Percentiles rank a stretch among this genome's conserved stretches.
Evolutionary conservation across 495 filamentous ascomycete genomes (phyloP).

Genomic region (Rusavskia elegans): DNA sequence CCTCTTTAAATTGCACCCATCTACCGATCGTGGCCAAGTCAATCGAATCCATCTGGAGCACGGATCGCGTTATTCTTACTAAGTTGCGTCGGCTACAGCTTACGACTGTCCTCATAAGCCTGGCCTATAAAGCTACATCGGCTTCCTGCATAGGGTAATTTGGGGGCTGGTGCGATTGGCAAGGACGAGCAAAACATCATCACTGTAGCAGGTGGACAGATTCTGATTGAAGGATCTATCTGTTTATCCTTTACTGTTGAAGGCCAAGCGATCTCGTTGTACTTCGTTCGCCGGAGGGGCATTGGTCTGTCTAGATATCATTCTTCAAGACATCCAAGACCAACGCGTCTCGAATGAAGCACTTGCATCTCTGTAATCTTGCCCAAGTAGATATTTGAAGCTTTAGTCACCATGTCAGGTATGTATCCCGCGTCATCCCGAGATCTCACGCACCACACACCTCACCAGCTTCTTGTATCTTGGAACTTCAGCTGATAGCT

Average conservation of each 20-base stretch:
- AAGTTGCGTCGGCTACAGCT: too few relatives aligned
- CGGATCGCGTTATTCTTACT: too few relatives aligned
- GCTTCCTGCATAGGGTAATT: background rate
- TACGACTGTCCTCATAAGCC: too few relatives aligned
- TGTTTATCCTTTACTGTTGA: background rate
- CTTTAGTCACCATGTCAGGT: background rate
- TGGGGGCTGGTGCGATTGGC: background rate
- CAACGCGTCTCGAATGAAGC: background rate
- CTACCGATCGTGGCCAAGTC: too few relatives aligned
- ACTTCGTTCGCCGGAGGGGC: background rate
- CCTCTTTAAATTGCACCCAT: too few relatives aligned
- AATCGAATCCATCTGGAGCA: too few relatives aligned
- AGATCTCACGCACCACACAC: background rate
- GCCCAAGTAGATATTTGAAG: background rate
- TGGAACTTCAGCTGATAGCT: background rate
- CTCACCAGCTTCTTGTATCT: background rate
- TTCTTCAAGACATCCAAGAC: background rate
- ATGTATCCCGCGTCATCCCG: background rate
- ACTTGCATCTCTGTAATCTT: background rate
- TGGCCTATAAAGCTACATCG: background rate
- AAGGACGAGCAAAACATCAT: background rate
- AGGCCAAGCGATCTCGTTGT: too few relatives aligned
- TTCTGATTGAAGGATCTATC: too few relatives aligned
- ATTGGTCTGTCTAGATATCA: slow-evolving; percentile 1
- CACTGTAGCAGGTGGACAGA: too few relatives aligned